Percentiles rank a stretch among this genome's conserved stretches.
These are phyloP conservation scores for Cladochytrium replicatum DNA, from an alignment of 192 early-diverging fungal genomes.

Conservation along the genomic window DNA sequence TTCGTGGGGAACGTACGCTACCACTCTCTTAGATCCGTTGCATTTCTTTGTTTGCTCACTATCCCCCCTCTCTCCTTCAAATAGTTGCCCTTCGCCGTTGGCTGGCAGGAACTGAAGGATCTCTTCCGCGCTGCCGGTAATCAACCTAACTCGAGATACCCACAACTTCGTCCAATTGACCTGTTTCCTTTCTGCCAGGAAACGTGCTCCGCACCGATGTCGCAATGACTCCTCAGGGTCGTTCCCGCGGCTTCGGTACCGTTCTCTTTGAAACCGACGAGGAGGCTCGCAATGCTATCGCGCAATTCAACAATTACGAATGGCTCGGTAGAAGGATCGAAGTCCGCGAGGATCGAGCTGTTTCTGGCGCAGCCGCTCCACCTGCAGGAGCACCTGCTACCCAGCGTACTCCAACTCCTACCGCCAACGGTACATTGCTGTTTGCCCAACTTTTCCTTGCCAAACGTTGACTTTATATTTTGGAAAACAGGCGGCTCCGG, in stretches of 20 bases:
- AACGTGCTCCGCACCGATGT: slow-evolving; percentile 37
- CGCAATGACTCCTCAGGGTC: slow-evolving; percentile 18
- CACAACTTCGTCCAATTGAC: not conserved
- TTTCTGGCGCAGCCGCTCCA: slow-evolving; percentile 8
- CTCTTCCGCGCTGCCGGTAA: slow-evolving; percentile 30
- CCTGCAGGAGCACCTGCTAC: slow-evolving; percentile 5
- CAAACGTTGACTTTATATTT: slow-evolving; percentile 7
- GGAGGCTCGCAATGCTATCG: slow-evolving; percentile 33
- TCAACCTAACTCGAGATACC: not conserved
- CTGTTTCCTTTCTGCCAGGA: slow-evolving; percentile 9
- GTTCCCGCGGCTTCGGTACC: slow-evolving; percentile 38
- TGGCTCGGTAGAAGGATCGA: slow-evolving; percentile 37
- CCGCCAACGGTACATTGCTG: too few species aligned
- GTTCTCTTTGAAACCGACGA: slow-evolving; percentile 28
- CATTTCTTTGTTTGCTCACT: not conserved
- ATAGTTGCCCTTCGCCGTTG: slow-evolving; percentile 59
- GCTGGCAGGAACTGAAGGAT: slow-evolving; percentile 60
- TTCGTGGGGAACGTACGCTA: slow-evolving; percentile 60
- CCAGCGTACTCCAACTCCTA: too few species aligned
- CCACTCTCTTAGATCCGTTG: not conserved
- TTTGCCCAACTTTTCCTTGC: too few species aligned
- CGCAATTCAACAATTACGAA: slow-evolving; percentile 36
- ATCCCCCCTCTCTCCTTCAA: not conserved
- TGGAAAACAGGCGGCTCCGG: not conserved
- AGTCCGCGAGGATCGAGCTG: slow-evolving; percentile 33